These are phyloP conservation scores for Corchorus olitorius DNA, from an alignment of 345 rosid species.

Conservation along the genomic window DNA sequence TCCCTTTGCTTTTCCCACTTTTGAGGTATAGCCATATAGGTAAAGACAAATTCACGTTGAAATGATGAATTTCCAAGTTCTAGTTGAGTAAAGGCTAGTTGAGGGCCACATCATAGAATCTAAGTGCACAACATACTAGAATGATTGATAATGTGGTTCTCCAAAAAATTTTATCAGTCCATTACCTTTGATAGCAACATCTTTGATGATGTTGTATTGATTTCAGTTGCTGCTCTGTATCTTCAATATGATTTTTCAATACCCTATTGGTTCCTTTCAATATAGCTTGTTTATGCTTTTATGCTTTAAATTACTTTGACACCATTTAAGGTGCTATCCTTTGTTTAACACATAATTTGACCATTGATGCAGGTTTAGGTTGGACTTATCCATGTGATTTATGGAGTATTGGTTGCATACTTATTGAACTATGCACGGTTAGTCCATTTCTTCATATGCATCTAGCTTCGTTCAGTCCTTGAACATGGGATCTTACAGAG, in stretches of 20 bases:
- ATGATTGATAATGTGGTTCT: background rate
- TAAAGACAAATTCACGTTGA: background rate
- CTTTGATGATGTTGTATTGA: conserved; percentile 1
- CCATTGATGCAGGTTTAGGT: conserved; percentile 59
- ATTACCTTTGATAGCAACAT: too few species aligned
- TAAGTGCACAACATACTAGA: background rate
- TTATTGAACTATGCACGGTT: conserved; percentile 77
- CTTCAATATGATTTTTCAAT: background rate
- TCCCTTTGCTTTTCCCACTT: background rate
- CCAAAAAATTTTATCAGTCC: background rate
- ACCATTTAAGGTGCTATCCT: background rate
- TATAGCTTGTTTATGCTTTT: background rate
- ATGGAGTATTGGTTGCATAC: conserved; percentile 87
- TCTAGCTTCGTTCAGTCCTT: background rate
- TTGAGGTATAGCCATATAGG: background rate
- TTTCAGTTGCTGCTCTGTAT: background rate
- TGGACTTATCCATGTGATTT: conserved; percentile 90
- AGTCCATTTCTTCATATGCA: conserved; percentile 5
- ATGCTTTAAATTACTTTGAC: background rate
- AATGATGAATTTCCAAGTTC: background rate
- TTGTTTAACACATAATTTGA: background rate
- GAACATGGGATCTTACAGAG: conserved; percentile 17
- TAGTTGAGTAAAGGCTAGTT: background rate
- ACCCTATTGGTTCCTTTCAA: background rate
- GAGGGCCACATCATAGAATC: conserved; percentile 1